Evolutionary conservation across 176 grass and related monocot genomes (phyloP).

Genomic region (Cenchrus americanus): DNA sequence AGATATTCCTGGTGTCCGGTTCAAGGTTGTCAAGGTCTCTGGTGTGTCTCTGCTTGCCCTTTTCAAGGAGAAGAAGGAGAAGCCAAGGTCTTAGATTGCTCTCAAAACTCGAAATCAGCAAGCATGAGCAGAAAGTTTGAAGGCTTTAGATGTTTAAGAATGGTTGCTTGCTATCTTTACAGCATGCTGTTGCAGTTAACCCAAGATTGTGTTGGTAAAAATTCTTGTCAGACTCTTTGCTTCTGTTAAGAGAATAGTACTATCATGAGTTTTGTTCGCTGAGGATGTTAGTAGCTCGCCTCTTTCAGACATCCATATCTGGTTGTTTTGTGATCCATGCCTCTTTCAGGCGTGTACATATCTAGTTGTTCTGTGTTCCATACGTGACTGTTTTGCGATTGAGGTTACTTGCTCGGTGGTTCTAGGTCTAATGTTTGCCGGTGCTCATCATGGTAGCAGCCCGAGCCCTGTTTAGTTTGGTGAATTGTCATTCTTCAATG

Average conservation of each 20-base stretch:
- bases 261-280: constrained; percentile 15
- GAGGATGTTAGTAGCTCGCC: background rate
- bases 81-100: constrained; percentile 62
- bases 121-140: constrained; percentile 31
- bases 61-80: constrained; percentile 77
- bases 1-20: constrained; percentile 76
- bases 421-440: too few relatives aligned
- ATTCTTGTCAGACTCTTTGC: constrained; percentile 30
- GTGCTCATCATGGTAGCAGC: too few relatives aligned
- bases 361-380: background rate
- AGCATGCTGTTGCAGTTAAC: constrained; percentile 37
- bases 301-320: background rate
- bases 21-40: constrained; percentile 81
- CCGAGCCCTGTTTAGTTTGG: too few relatives aligned
- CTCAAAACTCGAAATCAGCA: background rate
- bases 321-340: background rate
- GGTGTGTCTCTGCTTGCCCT: constrained; percentile 75
- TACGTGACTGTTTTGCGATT: background rate
- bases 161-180: constrained; percentile 47
- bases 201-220: constrained; percentile 40
- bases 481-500: too few relatives aligned
- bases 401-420: background rate
- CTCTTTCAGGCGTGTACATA: background rate
- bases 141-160: constrained; percentile 32
- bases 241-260: constrained; percentile 29